Evolutionary conservation across 257 asterid species (phyloP).

Genomic region (Hygrophila difformis): DNA sequence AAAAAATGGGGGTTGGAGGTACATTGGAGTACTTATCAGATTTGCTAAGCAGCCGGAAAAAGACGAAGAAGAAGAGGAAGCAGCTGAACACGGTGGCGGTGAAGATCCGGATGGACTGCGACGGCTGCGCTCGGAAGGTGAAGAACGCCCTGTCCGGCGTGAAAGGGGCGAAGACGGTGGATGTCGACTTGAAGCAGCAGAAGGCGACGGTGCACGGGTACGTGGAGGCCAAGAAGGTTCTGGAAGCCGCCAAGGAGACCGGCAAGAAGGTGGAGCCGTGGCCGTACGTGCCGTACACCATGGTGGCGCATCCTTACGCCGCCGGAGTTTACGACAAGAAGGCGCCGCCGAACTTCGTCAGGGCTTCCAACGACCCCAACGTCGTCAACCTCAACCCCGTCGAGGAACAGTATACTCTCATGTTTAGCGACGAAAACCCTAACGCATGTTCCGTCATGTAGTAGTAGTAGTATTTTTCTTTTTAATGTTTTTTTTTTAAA

Average conservation of each 20-base stretch:
- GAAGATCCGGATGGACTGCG: conserved; percentile 87
- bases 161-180: conserved; percentile 91
- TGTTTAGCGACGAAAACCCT: conserved; percentile 88
- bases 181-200: conserved; percentile 78
- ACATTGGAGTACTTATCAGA: conserved; percentile 74
- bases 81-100: conserved; percentile 47
- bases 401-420: conserved; percentile 64
- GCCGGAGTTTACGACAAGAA: conserved; percentile 89
- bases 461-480: neutral
- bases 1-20: conserved; percentile 68
- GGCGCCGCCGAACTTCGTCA: conserved; percentile 78
- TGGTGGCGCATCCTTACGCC: conserved; percentile 77
- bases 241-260: conserved; percentile 60
- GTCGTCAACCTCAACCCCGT: conserved; percentile 51
- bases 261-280: conserved; percentile 68
- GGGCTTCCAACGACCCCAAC: conserved; percentile 53
- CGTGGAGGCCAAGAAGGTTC: conserved; percentile 66
- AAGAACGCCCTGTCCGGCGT: conserved; percentile 60
- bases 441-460: conserved; percentile 81
- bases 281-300: conserved; percentile 81
- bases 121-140: conserved; percentile 78
- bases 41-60: conserved; percentile 29
- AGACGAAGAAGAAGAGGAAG: conserved; percentile 66
- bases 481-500: neutral
- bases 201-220: conserved; percentile 76